Evolutionary conservation across 2,329 filamentous ascomycete species (phyloP), one percentile per base, ranked within the genome.

Genomic region (Coniochaeta pulveracea): DNA sequence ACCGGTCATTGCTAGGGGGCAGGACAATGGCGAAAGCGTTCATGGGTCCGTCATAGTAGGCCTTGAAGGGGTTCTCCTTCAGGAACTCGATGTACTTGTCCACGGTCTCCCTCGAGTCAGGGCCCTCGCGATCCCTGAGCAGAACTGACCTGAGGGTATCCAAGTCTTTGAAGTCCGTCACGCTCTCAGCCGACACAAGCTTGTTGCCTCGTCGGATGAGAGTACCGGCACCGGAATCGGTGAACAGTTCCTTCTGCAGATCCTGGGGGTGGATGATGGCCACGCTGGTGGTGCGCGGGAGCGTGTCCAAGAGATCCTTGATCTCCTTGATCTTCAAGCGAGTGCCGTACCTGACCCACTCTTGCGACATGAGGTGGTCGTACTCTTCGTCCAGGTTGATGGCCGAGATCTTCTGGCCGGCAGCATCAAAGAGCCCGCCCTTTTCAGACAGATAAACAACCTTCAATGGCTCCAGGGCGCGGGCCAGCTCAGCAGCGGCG

Each of bases 371-470:
- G 50, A 95, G 72, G 51, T 84, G 72, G 38, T 93, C 85, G 50
- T 84, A 96, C 61, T 98, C 91, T 60, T 93, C 88, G 52, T 98
- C 91, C 37, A 98, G 69, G 62, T 96, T 96, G 61, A 96, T 96
- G 38, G 82, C 84, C 5, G 89, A 94, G 51, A 96, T 96, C 65
- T 94, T 93, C 65, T 89, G 80, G 38, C 81, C 82, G 42, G 93
- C 84, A 38, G 86, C 88, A 53, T 96, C 85, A 61, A 94, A 93
- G 21, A 98, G 64, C 6, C 89, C 91, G 32, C 91, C 91, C 70
- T 96, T 96, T 64, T 98, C 91, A 5, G 86, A 93, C n/a, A 96
- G 70, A 56, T 95, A 98, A 39, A 98, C 88, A 40, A 96, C 89
- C 75, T 98, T 98, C 49, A 96, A 65, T 17, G 91, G 91, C 59